A percentile compares a stretch with the other conserved stretches of the same genome.
Evolutionary conservation across 2,329 filamentous ascomycete species (phyloP).

Genomic region (Trichoderma semiorbis): DNA sequence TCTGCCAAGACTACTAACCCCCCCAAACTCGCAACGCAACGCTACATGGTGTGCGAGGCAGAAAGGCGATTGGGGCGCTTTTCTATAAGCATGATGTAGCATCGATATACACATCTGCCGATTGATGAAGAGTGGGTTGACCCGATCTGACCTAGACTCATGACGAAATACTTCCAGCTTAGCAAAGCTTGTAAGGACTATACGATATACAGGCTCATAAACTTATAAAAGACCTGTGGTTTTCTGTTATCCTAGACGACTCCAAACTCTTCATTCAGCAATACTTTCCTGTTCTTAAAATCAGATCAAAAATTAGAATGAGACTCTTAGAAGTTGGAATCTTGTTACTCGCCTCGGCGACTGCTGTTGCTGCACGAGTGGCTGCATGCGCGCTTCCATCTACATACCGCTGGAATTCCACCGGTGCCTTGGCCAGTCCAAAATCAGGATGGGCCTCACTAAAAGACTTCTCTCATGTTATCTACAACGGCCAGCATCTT

Average conservation of each 20-base stretch:
- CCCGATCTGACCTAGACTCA: neutral
- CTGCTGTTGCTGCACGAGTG: neutral
- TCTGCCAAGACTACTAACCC: neutral
- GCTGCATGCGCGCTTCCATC: slow-evolving; percentile 1
- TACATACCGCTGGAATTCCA: slow-evolving; percentile 4
- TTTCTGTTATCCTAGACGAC: neutral
- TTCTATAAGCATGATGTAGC: neutral
- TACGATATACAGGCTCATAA: neutral
- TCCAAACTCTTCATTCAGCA: neutral
- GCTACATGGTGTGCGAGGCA: neutral
- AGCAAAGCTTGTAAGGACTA: neutral
- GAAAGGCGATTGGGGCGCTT: neutral
- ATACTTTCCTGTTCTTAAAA: neutral
- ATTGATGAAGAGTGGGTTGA: neutral
- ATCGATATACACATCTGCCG: neutral
- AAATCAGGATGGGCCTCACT: neutral
- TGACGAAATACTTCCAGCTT: neutral
- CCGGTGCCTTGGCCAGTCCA: neutral
- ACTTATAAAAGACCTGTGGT: neutral
- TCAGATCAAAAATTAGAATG: neutral
- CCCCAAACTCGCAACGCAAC: neutral
- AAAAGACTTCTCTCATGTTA: slow-evolving; percentile 1
- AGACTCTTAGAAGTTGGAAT: neutral
- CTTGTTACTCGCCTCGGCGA: neutral
- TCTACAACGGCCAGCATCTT: slow-evolving; percentile 6